Conservation (phyloP, 2,329 filamentous ascomycete species). For the Calonectria crousiana region DNA sequence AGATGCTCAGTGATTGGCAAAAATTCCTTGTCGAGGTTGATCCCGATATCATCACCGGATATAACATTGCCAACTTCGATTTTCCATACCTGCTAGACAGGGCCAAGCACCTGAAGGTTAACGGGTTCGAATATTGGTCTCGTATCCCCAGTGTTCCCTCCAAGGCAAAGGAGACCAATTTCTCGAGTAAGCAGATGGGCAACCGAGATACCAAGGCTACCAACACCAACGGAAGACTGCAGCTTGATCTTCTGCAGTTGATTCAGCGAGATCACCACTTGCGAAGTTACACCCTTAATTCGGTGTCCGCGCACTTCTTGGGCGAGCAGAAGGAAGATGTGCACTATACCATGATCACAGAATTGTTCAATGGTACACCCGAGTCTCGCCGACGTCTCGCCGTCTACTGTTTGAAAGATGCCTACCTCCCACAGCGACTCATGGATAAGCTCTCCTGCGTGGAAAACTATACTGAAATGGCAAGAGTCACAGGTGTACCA, state of each 20-base stretch:
- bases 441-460: constrained; percentile 99
- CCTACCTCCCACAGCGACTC: constrained; percentile 90
- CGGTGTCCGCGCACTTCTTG: constrained; percentile 93
- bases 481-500: constrained; percentile 96
- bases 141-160: constrained; percentile 80
- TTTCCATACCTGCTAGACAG: constrained; percentile 95
- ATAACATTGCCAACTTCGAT: constrained; percentile 99
- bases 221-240: constrained; percentile 93
- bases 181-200: constrained; percentile 98
- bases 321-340: constrained; percentile 99
- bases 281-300: constrained; percentile 96
- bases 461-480: constrained; percentile 99
- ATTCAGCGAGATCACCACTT: constrained; percentile 95
- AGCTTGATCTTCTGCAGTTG: constrained; percentile 93
- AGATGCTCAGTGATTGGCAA: constrained; percentile 94
- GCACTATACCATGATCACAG: constrained; percentile 99
- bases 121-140: constrained; percentile 88
- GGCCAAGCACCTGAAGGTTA: constrained; percentile 84
- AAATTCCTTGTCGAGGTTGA: constrained; percentile 91
- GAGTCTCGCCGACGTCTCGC: constrained; percentile 92
- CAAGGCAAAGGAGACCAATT: constrained; percentile 81
- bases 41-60: constrained; percentile 97
- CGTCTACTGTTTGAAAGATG: constrained; percentile 97
- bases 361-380: constrained; percentile 94
- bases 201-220: constrained; percentile 94